These are phyloP conservation scores for Penstemon barbatus DNA, from an alignment of 257 asterid species.

Conservation along the genomic window DNA sequence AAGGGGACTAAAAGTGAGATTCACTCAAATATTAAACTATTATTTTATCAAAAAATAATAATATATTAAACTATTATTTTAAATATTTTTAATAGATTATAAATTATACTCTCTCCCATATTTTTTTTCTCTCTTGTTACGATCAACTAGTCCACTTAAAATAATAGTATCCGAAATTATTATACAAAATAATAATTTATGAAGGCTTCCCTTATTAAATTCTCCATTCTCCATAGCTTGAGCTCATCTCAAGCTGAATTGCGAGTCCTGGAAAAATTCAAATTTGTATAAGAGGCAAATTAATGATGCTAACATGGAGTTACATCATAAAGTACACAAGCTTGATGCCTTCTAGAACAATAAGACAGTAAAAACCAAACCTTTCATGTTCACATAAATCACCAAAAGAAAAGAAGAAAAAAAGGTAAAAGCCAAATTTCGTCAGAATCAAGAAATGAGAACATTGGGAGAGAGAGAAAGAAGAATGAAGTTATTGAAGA, in stretches of 20 bases:
- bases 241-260: not conserved
- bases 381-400: not conserved
- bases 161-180: too few relatives aligned
- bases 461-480: not conserved
- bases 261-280: not conserved
- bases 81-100: too few relatives aligned
- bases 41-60: too few relatives aligned
- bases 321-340: not conserved
- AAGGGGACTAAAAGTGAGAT: too few relatives aligned
- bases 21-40: too few relatives aligned
- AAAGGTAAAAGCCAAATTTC: not conserved
- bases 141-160: too few relatives aligned
- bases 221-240: not conserved
- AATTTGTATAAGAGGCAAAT: not conserved
- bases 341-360: not conserved
- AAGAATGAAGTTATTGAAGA: not conserved
- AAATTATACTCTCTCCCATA: too few relatives aligned
- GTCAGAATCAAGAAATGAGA: not conserved
- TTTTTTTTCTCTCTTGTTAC: too few relatives aligned
- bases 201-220: not conserved
- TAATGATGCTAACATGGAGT: not conserved
- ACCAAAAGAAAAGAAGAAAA: not conserved
- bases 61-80: too few relatives aligned
- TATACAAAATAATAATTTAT: not conserved
- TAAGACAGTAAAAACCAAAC: not conserved